A percentile compares a stretch with the other conserved stretches of the same genome.
These are phyloP conservation scores for Talaromyces adpressus DNA, from an alignment of 495 filamentous ascomycete species.

Conservation along the genomic window DNA sequence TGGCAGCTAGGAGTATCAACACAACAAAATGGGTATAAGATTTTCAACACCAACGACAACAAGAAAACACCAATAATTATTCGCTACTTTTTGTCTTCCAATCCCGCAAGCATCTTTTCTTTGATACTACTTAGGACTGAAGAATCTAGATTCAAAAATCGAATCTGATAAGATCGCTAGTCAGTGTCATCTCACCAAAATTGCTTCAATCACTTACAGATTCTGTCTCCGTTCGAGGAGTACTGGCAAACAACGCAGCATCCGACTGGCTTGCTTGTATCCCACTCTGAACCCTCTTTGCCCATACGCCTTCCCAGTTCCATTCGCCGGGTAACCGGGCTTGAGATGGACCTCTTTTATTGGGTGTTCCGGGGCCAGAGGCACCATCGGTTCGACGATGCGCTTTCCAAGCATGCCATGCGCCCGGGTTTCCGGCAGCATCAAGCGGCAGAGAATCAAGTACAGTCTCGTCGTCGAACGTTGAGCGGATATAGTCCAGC, in stretches of 20 bases:
- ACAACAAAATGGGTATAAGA: neutral
- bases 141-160: slow-evolving; percentile 59
- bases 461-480: slow-evolving; percentile 69
- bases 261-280: slow-evolving; percentile 72
- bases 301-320: slow-evolving; percentile 97
- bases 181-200: slow-evolving; percentile 1
- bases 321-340: slow-evolving; percentile 67
- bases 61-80: neutral
- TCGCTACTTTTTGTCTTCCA: neutral
- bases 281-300: slow-evolving; percentile 69
- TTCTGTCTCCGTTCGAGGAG: slow-evolving; percentile 52
- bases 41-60: neutral
- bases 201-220: slow-evolving; percentile 42
- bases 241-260: slow-evolving; percentile 62
- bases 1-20: too few species aligned
- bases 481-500: slow-evolving; percentile 70
- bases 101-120: slow-evolving; percentile 47
- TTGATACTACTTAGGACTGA: slow-evolving; percentile 51
- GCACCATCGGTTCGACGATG: slow-evolving; percentile 37
- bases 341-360: slow-evolving; percentile 28
- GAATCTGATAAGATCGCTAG: slow-evolving; percentile 44
- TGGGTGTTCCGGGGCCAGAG: slow-evolving; percentile 4
- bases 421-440: slow-evolving; percentile 77
- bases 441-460: slow-evolving; percentile 74
- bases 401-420: slow-evolving; percentile 84